Evolutionary conservation across 2,329 filamentous ascomycete species (phyloP), one percentile per base, ranked within the genome.

Genomic region (Blastomyces percursus): DNA sequence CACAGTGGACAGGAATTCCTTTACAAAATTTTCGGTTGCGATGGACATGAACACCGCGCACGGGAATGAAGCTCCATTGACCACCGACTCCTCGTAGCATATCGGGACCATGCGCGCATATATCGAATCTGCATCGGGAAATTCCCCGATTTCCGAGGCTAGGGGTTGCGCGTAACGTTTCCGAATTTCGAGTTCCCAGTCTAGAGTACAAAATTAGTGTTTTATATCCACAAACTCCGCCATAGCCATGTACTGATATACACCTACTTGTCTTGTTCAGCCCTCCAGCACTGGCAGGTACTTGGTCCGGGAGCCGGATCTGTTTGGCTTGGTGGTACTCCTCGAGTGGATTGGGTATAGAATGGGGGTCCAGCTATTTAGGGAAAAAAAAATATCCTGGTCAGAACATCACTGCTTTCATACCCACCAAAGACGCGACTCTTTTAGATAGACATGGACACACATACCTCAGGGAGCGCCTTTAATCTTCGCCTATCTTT

Each of bases 191-290:
- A 85, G 76, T 65, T 87, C 85, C 82, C 83, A 86, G 69, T 86
- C 80, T 77, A 69, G 58, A 59, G 58, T 51, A 35, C 16, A 30
- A 40, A 64, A 56, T 55, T 30, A 51, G 21, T 21, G 14, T 24
- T 8, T 8, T 19, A 21, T 62, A 61, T 30, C n/a, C n/a, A 19
- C n/a, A 59, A 38, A 38, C 19, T 58, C 35, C 38, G 60, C 16
- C 46, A 44, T 30, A 50, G 12, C 21, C 42, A 27, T 48, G 24
- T 46, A 38, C 38, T 50, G 24, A 38, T 46, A 62, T 30, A 42
- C 40, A 35, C 76, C 86, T 72, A 91, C 88, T 85, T 44, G 82
- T 95, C 80, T 93, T 91, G 67, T 90, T 91, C 55, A 93, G 81
- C 24, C 88, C 88, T 35, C 85, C 87, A 30, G 87, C 87, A 70